Conservation (phyloP, 176 grass and related monocot genomes). For the Musa schizocarpa region DNA sequence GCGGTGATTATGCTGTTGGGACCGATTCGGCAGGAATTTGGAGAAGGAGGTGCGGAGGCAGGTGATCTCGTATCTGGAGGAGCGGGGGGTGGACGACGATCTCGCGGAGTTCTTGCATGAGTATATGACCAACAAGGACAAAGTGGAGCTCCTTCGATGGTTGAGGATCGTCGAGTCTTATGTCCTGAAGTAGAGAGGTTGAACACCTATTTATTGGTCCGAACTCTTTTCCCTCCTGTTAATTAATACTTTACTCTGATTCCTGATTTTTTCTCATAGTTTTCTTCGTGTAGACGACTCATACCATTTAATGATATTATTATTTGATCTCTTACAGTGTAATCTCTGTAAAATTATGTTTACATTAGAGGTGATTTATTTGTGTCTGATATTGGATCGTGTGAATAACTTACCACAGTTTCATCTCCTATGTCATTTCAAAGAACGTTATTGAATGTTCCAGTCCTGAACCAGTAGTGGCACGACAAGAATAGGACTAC, state of each 20-base stretch:
- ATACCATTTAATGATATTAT: not conserved
- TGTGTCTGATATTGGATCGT: too few species aligned
- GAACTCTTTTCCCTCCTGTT: not conserved
- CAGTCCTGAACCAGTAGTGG: too few species aligned
- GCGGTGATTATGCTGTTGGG: not conserved
- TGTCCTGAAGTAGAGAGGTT: constrained; percentile 37
- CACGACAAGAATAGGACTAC: too few species aligned
- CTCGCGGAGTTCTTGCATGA: constrained; percentile 72
- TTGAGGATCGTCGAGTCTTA: constrained; percentile 57
- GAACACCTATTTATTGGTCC: not conserved
- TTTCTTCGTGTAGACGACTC: not conserved
- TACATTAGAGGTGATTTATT: too few species aligned
- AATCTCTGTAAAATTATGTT: not conserved
- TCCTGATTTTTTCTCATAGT: not conserved
- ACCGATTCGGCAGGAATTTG: constrained; percentile 33
- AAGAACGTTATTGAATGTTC: too few species aligned
- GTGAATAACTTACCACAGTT: too few species aligned
- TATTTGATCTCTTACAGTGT: not conserved
- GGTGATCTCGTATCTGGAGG: constrained; percentile 51
- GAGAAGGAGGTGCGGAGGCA: constrained; percentile 27
- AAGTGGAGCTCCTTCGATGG: constrained; percentile 72
- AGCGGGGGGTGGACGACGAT: constrained; percentile 56
- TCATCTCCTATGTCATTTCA: too few species aligned
- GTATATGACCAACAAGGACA: constrained; percentile 77
- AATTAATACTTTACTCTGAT: not conserved